phyloP scores from a whole-genome alignment of 2,329 filamentous ascomycete species.

The Aspergillus quadricinctus region DNA sequence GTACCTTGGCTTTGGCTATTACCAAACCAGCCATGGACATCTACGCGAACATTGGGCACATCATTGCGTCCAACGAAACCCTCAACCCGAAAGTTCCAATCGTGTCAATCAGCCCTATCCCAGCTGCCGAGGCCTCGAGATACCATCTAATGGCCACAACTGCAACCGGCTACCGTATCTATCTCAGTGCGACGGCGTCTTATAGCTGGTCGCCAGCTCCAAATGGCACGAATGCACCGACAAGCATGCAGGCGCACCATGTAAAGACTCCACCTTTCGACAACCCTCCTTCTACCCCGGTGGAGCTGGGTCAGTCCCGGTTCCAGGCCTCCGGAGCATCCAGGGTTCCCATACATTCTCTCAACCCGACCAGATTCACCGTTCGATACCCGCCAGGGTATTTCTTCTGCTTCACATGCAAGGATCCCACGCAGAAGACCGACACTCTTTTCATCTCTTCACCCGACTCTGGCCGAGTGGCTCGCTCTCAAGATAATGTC shows the following conservation, averaged over 20 bases:
- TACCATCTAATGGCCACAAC: conserved; percentile 88
- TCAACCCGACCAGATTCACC: conserved; percentile 39
- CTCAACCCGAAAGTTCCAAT: conserved; percentile 70
- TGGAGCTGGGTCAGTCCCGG: conserved; percentile 20
- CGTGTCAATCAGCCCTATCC: conserved; percentile 80
- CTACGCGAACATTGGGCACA: conserved; percentile 73
- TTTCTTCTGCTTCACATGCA: conserved; percentile 78
- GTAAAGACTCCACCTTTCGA: conserved; percentile 80
- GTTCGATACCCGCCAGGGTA: conserved; percentile 76
- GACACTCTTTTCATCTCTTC: conserved; percentile 78
- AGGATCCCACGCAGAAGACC: conserved; percentile 53
- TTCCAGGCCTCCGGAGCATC: conserved; percentile 43
- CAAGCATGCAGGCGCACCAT: conserved; percentile 96
- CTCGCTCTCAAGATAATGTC: conserved; percentile 50
- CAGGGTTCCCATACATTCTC: conserved; percentile 44
- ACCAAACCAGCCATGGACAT: conserved; percentile 51
- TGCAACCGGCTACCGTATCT: conserved; percentile 83
- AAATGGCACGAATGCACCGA: conserved; percentile 65
- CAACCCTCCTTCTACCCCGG: conserved; percentile 23
- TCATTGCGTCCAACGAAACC: conserved; percentile 66
- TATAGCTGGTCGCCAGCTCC: conserved; percentile 51
- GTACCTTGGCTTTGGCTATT: conserved; percentile 51
- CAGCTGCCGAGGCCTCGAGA: conserved; percentile 75
- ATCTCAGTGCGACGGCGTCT: conserved; percentile 82
- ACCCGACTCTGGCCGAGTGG: conserved; percentile 81